Base-by-base conservation (phyloP, 805 yeast genomes). In the Nakazawaea pomicola region DNA sequence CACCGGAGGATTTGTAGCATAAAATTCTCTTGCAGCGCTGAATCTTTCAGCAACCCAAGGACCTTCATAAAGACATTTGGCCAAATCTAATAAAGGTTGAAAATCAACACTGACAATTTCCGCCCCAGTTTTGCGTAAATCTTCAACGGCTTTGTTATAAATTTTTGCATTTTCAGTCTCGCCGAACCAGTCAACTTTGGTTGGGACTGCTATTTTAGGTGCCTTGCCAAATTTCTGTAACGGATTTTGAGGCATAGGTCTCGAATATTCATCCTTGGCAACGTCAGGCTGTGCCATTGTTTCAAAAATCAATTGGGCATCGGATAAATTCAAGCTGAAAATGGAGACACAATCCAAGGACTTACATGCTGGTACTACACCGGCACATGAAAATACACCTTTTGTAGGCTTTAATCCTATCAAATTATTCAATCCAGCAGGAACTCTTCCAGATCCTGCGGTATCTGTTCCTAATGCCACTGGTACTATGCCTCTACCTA, bases 31-130 rank as follows among this genome's bases (percentile, higher is more conserved):
- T 28, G 80, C 76, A 19, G 96, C 96, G 47, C 87, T 79, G 64
- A 79, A 89, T 52, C 99, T 76, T 66, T 91, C 99, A 18, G 95
- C 87, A 9, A 91, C 98, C 99, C 99, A 91, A n/a, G 98, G 85
- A 44, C 99, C 99, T 56, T 91, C 97, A 58, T 91, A 91, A 28
- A 91, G 71, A 56, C 93, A 85, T 51, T 77, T 77, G 14, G 98
- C 99, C 43, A 91, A 70, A 28, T 83, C 84, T 46, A 86, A 67
- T 30, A 91, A 67, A 4, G 89, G 85, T 14, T 80, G 61, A 58
- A 91, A 90, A 61, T 88, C 90, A 32, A 80, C 60, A 9, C 78
- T 65, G 17, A 76, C 71, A 21, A 86, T 62, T 30, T 68, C 65
- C 32, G 83, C 85, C 38, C 86, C 84, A 12, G 73, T 52, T 31